Percentiles rank a stretch among this genome's conserved stretches.
Conservation (phyloP, 1,284 basidiomycete genomes). For the Golubevia pallescens region DNA sequence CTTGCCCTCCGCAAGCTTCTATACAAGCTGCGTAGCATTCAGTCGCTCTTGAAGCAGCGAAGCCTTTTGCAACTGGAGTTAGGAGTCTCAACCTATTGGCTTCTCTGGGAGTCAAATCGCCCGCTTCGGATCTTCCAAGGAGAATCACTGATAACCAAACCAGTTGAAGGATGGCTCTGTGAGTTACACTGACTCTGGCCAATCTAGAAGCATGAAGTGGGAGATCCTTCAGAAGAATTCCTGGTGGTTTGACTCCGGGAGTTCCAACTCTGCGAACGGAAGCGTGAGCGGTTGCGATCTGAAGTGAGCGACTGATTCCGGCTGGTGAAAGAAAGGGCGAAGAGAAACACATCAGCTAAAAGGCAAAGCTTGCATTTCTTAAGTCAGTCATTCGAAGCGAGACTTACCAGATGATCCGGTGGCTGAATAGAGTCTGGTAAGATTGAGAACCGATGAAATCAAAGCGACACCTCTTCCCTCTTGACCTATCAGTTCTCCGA, state of each 20-base stretch:
- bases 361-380: too few species aligned
- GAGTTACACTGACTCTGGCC: background rate
- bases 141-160: constrained; percentile 32
- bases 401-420: constrained; percentile 67
- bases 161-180: background rate
- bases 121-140: constrained; percentile 18
- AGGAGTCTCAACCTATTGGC: constrained; percentile 21
- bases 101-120: constrained; percentile 5
- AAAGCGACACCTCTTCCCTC: constrained; percentile 74
- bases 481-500: constrained; percentile 74
- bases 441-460: constrained; percentile 76
- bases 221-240: background rate
- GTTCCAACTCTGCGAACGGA: background rate
- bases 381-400: too few species aligned
- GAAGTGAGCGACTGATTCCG: constrained; percentile 21
- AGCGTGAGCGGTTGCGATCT: constrained; percentile 10
- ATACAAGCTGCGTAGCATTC: constrained; percentile 27
- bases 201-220: constrained; percentile 1
- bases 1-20: constrained; percentile 39
- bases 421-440: constrained; percentile 77
- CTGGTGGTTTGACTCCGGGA: background rate
- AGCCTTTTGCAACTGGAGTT: constrained; percentile 39
- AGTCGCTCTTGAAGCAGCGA: constrained; percentile 24
- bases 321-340: constrained; percentile 30
- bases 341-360: constrained; percentile 9